These are phyloP conservation scores for Simplicillium aogashimaense DNA, from an alignment of 2,329 filamentous ascomycete species.

Conservation along the genomic window DNA sequence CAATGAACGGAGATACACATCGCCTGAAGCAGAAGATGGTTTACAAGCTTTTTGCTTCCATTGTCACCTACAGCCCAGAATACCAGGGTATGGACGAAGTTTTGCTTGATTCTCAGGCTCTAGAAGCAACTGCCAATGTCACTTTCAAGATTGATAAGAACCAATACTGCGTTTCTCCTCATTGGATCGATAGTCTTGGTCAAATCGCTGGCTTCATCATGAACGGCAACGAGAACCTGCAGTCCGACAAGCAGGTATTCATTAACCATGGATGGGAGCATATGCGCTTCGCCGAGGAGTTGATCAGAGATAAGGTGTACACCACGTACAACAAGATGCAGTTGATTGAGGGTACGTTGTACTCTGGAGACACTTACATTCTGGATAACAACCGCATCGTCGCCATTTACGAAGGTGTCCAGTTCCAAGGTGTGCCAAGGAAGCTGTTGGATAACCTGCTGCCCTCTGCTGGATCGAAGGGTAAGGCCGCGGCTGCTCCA, in stretches of 20 bases:
- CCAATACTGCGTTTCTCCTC: constrained; percentile 44
- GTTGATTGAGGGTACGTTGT: constrained; percentile 14
- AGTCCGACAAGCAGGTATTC: constrained; percentile 40
- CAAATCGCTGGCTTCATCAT: constrained; percentile 48
- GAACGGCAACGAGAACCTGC: constrained; percentile 40
- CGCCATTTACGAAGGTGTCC: constrained; percentile 37
- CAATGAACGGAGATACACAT: neutral
- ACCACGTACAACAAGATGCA: neutral
- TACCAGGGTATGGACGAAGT: neutral
- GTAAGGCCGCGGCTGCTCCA: no score
- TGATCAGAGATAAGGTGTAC: constrained; percentile 37
- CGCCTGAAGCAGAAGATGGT: neutral
- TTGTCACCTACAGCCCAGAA: neutral
- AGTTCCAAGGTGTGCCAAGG: no score
- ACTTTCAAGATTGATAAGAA: neutral
- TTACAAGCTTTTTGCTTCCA: neutral
- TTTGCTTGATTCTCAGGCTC: neutral
- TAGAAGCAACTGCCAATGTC: neutral
- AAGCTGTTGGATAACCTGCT: no score
- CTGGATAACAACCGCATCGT: constrained; percentile 40
- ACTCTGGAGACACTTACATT: constrained; percentile 45
- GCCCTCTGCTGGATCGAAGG: no score
- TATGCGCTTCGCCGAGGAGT: no score
- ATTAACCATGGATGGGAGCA: constrained; percentile 51
- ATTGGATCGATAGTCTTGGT: constrained; percentile 45